Evolutionary conservation across 352 stramenopile species (phyloP), one percentile per base, ranked within the genome.

Genomic region (Phytophthora foliorum): DNA sequence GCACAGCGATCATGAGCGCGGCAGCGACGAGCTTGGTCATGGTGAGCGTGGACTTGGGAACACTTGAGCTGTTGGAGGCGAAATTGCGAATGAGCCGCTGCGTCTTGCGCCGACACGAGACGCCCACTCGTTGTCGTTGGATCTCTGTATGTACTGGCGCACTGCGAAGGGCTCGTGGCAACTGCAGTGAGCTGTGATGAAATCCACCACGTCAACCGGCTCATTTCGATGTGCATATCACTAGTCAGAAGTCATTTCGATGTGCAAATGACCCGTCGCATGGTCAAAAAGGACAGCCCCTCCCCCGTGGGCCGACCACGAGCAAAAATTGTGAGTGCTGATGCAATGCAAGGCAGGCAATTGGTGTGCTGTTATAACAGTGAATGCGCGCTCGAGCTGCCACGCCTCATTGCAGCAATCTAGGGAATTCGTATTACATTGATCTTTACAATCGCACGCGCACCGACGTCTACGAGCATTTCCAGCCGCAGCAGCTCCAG

Each of bases 11-110:
- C 24, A 51, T 10, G 29, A 75, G 42, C 17, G 63, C 22, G 46
- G 10, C 29, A 19, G 45, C 22, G 25, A 68, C n/a, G 32, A 64
- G 55, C 56, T 72, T 72, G 61, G 59, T 52, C 68, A 75, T 75
- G 22, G 19, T 42, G 36, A n/a, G 55, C 17, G n/a, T 21, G 7
- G 31, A 17, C 41, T 48, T 32, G 50, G 24, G 29, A 19, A 19
- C 16, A 36, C 38, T 71, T 75, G 61, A 56, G 41, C 9, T 60
- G 48, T 31, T 48, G 61, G 13, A 44, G 34, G 55, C 44, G 50
- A 71, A 63, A 63, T 52, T 24, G 25, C 11, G 50, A 71, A 55
- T 75, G 39, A 67, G 21, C 36, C 53, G 44, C 31, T 54, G 38
- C 16, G 6, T 45, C 1, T 11, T 10, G 36, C 14, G n/a, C n/a